These are phyloP conservation scores for Mortierella sp. DNA, from an alignment of 371 early-diverging fungal genomes.

Conservation along the genomic window DNA sequence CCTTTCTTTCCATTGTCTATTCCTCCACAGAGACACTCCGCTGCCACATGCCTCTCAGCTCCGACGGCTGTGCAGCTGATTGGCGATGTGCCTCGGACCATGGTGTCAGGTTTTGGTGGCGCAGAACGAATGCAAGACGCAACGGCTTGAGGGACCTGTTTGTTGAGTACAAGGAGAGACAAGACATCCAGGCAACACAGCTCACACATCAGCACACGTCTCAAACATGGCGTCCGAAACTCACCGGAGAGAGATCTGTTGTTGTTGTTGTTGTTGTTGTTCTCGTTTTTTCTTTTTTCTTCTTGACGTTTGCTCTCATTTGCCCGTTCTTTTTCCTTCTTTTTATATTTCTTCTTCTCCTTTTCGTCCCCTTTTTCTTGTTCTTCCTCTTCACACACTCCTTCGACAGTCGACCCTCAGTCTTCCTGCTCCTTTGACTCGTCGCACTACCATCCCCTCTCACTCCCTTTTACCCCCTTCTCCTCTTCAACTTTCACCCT, in stretches of 20 bases:
- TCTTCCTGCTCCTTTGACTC: neutral
- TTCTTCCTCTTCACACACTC: neutral
- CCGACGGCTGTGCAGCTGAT: slow-evolving; percentile 1
- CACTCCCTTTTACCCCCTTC: neutral
- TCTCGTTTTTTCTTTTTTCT: neutral
- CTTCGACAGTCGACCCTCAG: neutral
- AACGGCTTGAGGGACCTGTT: neutral
- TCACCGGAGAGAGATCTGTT: neutral
- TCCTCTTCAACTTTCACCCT: neutral
- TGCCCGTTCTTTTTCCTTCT: neutral
- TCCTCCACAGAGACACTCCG: neutral
- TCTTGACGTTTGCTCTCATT: neutral
- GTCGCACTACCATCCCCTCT: neutral
- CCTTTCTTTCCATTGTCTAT: neutral
- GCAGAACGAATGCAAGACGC: neutral
- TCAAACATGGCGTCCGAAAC: neutral
- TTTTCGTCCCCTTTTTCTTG: neutral
- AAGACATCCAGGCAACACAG: neutral
- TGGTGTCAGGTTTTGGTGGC: slow-evolving; percentile 8
- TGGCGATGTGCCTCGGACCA: neutral
- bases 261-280: neutral
- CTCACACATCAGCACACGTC: neutral
- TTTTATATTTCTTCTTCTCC: neutral
- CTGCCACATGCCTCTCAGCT: neutral
- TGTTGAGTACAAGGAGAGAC: neutral